phyloP scores from a whole-genome alignment of 805 yeast genomes.

The Scheffersomyces spartinae region DNA sequence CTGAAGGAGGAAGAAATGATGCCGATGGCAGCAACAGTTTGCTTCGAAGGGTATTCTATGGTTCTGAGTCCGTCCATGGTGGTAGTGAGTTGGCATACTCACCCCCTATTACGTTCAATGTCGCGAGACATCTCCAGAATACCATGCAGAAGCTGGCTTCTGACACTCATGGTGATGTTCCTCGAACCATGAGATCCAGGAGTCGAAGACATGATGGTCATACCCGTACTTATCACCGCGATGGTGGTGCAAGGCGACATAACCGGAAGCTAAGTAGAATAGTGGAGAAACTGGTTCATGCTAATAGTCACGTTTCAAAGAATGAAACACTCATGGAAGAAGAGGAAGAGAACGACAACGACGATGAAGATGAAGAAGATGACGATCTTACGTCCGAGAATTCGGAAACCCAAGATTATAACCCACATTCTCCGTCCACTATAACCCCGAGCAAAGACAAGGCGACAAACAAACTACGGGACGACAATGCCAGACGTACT shows the following conservation, averaged over 20 bases:
- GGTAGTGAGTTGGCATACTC: constrained; percentile 12
- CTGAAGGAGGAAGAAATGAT: constrained; percentile 8
- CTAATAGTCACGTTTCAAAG: constrained; percentile 1
- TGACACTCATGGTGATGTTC: too few relatives aligned
- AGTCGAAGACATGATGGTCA: too few relatives aligned
- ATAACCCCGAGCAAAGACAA: too few relatives aligned
- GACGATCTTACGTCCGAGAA: constrained; percentile 1
- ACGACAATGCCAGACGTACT: neutral
- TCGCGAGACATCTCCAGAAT: constrained; percentile 12
- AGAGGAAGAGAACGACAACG: neutral
- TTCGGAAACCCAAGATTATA: too few relatives aligned
- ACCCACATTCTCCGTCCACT: too few relatives aligned
- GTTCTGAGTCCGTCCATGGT: too few relatives aligned
- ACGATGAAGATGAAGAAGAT: neutral
- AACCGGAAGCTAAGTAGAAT: neutral
- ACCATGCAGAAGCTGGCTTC: too few relatives aligned
- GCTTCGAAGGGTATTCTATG: constrained; percentile 1
- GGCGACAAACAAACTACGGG: constrained; percentile 1
- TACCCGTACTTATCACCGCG: constrained; percentile 2
- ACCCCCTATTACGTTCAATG: constrained; percentile 20
- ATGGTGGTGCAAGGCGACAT: constrained; percentile 1
- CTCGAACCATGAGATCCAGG: too few relatives aligned
- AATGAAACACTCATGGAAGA: neutral
- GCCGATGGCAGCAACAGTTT: constrained; percentile 1
- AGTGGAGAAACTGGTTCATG: constrained; percentile 1